A percentile compares a stretch with the other conserved stretches of the same genome.
Evolutionary conservation across 495 filamentous ascomycete species (phyloP).

Genomic region (Mytilinidion resinicola): DNA sequence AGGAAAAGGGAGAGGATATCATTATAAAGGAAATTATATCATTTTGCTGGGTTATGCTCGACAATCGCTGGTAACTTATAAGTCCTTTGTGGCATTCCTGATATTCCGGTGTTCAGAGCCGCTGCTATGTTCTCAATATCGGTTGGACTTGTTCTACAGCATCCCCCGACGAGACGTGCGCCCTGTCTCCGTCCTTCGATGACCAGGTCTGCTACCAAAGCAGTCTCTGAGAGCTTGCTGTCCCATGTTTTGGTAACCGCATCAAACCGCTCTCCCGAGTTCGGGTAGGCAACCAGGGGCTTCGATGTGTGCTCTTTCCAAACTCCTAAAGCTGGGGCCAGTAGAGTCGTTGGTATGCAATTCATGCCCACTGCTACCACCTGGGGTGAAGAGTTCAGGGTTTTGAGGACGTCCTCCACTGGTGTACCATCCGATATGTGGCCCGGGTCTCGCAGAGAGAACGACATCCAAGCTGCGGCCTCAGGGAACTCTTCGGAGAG

Average conservation of each 20-base stretch:
- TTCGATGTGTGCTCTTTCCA: neutral
- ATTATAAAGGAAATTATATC: too few relatives aligned
- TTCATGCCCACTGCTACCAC: neutral
- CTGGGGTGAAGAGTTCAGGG: neutral
- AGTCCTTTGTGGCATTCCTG: too few relatives aligned
- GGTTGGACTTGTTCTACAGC: neutral
- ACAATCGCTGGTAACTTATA: too few relatives aligned
- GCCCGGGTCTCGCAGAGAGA: conserved; percentile 19
- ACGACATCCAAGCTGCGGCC: conserved; percentile 26
- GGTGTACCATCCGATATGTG: neutral
- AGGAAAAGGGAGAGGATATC: too few relatives aligned
- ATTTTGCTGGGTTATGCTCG: too few relatives aligned
- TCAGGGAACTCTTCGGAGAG: conserved; percentile 26
- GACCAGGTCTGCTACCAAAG: neutral
- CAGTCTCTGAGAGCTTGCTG: neutral
- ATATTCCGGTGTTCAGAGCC: neutral
- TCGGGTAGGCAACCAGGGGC: neutral
- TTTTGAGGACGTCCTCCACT: neutral
- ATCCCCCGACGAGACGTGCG: neutral
- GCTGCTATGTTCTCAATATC: neutral
- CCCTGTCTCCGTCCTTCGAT: neutral
- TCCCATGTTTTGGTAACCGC: neutral
- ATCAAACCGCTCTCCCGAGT: neutral
- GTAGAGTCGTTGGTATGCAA: neutral
- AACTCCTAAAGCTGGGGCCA: neutral